These are phyloP conservation scores for Tetracentron sinense DNA, from an alignment of 164 flowering plant species.

Conservation along the genomic window DNA sequence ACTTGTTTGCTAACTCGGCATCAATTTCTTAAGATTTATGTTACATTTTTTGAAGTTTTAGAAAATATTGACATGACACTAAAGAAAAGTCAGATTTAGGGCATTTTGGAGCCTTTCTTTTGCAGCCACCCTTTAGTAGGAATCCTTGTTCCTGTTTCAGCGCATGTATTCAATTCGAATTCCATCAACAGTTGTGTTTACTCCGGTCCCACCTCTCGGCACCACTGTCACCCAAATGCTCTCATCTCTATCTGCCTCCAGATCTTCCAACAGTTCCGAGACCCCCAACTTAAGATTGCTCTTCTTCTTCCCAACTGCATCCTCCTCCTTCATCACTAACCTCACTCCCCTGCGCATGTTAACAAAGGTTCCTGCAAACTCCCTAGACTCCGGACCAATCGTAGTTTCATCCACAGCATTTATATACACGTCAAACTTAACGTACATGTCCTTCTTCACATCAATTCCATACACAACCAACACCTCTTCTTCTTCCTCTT, in stretches of 20 bases:
- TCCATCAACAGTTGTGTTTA: slow-evolving; percentile 22
- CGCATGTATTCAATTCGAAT: slow-evolving; percentile 22
- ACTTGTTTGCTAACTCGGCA: too few relatives aligned
- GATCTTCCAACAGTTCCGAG: slow-evolving; percentile 23
- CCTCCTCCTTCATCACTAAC: slow-evolving; percentile 16
- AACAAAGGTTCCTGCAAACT: slow-evolving; percentile 31
- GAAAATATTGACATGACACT: too few relatives aligned
- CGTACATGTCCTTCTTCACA: slow-evolving; percentile 20
- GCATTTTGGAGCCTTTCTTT: too few relatives aligned
- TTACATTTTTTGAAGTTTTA: too few relatives aligned
- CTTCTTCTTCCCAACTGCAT: slow-evolving; percentile 15
- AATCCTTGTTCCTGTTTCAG: too few relatives aligned
- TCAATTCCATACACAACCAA: slow-evolving; percentile 22
- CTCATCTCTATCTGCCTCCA: slow-evolving; percentile 29
- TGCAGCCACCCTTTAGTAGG: too few relatives aligned
- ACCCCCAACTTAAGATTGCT: slow-evolving; percentile 25
- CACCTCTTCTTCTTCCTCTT: slow-evolving; percentile 13
- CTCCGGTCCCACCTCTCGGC: slow-evolving; percentile 25
- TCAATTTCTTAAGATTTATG: too few relatives aligned
- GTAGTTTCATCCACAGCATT: slow-evolving; percentile 20
- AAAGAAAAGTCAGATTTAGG: too few relatives aligned
- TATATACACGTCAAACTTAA: slow-evolving; percentile 29
- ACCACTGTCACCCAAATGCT: slow-evolving; percentile 28
- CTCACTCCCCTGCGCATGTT: slow-evolving; percentile 19
- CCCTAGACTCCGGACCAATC: slow-evolving; percentile 21